Conservation (phyloP, 306 rosid species). For the Styphnolobium japonicum region DNA sequence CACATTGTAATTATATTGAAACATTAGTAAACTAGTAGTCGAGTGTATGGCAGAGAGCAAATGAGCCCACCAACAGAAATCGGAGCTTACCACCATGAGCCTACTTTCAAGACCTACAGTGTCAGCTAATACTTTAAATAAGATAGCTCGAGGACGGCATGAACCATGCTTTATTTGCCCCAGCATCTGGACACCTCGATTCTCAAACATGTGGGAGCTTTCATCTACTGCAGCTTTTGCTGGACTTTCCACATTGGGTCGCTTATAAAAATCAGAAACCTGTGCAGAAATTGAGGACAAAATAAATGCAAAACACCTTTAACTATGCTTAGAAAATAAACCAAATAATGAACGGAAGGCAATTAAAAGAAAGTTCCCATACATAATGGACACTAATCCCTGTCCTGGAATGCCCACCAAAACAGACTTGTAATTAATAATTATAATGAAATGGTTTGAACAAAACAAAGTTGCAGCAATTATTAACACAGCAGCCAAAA, state of each 20-base stretch:
- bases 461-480: neutral
- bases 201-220: constrained; percentile 75
- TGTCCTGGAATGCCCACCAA: neutral
- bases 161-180: constrained; percentile 96
- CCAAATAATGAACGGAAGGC: neutral
- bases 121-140: constrained; percentile 93
- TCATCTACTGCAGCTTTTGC: constrained; percentile 86
- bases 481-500: neutral
- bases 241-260: constrained; percentile 87
- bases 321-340: constrained; percentile 20
- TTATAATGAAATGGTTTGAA: constrained; percentile 3
- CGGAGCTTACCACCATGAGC: constrained; percentile 82
- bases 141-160: constrained; percentile 90
- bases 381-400: constrained; percentile 4
- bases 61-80: constrained; percentile 20
- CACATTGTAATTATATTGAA: neutral
- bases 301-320: neutral
- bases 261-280: constrained; percentile 88
- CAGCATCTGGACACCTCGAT: constrained; percentile 83
- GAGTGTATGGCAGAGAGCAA: neutral
- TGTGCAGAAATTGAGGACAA: constrained; percentile 35
- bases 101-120: constrained; percentile 96
- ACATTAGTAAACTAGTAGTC: neutral
- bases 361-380: neutral
- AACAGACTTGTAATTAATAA: constrained; percentile 14